Conservation (phyloP, 148 eudicot species). For the Camellia sinensis region DNA sequence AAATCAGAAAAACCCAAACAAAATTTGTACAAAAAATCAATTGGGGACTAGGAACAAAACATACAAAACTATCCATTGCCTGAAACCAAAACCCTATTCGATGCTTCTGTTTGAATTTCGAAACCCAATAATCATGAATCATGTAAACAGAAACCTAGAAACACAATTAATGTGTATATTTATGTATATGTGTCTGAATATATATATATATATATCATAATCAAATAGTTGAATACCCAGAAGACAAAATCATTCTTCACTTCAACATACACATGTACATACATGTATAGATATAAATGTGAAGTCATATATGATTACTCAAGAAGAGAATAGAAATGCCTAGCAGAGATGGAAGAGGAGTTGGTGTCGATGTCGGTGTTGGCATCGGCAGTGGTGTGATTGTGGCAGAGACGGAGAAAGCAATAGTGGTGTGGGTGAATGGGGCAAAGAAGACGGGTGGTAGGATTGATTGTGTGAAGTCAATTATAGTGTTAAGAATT, state of each 20-base stretch:
- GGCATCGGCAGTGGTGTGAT: too few relatives aligned
- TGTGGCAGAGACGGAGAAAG: too few relatives aligned
- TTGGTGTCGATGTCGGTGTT: too few relatives aligned
- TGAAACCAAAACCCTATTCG: conserved; percentile 30
- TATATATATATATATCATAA: neutral
- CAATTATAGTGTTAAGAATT: too few relatives aligned
- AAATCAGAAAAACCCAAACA: conserved; percentile 4
- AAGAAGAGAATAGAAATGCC: conserved; percentile 39
- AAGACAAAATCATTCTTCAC: conserved; percentile 27
- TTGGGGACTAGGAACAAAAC: conserved; percentile 5
- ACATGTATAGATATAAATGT: conserved; percentile 21
- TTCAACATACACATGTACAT: conserved; percentile 7
- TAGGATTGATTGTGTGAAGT: too few relatives aligned
- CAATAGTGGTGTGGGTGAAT: too few relatives aligned
- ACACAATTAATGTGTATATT: neutral
- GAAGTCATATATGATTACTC: conserved; percentile 31
- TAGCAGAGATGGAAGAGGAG: conserved; percentile 1
- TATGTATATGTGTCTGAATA: neutral
- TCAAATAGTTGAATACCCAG: conserved; percentile 33
- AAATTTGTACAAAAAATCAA: conserved; percentile 1
- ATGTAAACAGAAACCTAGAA: conserved; percentile 15
- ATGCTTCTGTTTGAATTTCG: conserved; percentile 40
- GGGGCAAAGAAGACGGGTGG: too few relatives aligned
- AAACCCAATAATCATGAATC: conserved; percentile 33
- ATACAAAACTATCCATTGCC: conserved; percentile 31